phyloP scores from a whole-genome alignment of 306 rosid species.

The Vicia sativa region DNA sequence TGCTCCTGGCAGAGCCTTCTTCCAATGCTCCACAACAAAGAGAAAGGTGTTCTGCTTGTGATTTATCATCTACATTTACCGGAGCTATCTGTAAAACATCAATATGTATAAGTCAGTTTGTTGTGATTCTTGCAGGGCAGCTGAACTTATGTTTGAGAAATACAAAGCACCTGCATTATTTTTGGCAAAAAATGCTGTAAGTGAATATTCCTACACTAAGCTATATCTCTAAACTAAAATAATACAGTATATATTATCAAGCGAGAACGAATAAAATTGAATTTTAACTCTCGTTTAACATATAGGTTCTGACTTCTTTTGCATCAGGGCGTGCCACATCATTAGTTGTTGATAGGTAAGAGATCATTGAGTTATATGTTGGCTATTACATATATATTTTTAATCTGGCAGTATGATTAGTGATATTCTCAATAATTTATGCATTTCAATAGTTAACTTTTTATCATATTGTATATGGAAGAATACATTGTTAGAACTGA shows the following conservation, averaged over 20 bases:
- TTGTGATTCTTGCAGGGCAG: slow-evolving; percentile 67
- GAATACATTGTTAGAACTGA: background rate
- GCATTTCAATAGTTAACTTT: background rate
- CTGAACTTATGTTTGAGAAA: slow-evolving; percentile 97
- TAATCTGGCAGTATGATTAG: background rate
- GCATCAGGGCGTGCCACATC: slow-evolving; percentile 99
- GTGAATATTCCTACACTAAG: slow-evolving; percentile 36
- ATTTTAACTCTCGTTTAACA: slow-evolving; percentile 24
- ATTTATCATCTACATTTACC: slow-evolving; percentile 3
- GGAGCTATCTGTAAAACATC: slow-evolving; percentile 29
- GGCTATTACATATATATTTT: slow-evolving; percentile 25
- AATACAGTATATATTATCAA: slow-evolving; percentile 10
- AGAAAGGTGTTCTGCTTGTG: slow-evolving; percentile 63
- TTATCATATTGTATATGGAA: slow-evolving; percentile 5
- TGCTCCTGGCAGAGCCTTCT: slow-evolving; percentile 98
- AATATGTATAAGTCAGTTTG: slow-evolving; percentile 31
- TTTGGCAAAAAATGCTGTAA: slow-evolving; percentile 97
- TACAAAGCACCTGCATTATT: slow-evolving; percentile 96
- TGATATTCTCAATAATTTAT: slow-evolving; percentile 1
- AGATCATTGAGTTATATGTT: slow-evolving; percentile 27
- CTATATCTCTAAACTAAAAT: slow-evolving; percentile 35
- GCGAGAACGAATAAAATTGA: slow-evolving; percentile 16
- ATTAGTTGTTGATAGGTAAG: slow-evolving; percentile 91
- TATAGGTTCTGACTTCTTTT: slow-evolving; percentile 92
- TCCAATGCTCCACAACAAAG: slow-evolving; percentile 86